Conservation (phyloP, 2,329 filamentous ascomycete genomes). For the Colletotrichum ledebouriae region DNA sequence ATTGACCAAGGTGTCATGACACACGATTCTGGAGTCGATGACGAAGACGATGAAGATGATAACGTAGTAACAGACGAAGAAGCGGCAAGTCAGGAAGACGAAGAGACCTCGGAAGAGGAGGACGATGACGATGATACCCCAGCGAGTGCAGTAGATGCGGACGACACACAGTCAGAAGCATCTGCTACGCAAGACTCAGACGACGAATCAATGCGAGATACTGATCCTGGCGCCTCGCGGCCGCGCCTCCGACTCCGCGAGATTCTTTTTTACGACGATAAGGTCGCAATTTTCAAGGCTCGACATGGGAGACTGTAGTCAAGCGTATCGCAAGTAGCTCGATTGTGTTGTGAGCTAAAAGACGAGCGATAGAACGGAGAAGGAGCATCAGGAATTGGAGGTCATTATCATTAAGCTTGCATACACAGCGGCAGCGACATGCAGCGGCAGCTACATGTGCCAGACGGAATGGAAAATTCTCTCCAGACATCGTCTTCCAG, state of each 20-base stretch:
- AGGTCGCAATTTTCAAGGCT: slow-evolving; percentile 84
- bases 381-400: slow-evolving; percentile 8
- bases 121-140: slow-evolving; percentile 51
- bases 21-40: slow-evolving; percentile 47
- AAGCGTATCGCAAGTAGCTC: not conserved
- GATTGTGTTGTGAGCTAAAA: not conserved
- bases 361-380: not conserved
- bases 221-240: slow-evolving; percentile 53
- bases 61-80: slow-evolving; percentile 53
- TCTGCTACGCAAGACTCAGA: slow-evolving; percentile 54
- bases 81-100: slow-evolving; percentile 47
- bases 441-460: slow-evolving; percentile 1
- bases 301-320: slow-evolving; percentile 68
- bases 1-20: slow-evolving; percentile 41
- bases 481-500: not conserved
- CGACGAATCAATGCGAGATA: slow-evolving; percentile 64
- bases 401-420: slow-evolving; percentile 8
- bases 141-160: slow-evolving; percentile 48
- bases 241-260: slow-evolving; percentile 75
- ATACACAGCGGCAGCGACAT: slow-evolving; percentile 18
- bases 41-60: slow-evolving; percentile 52
- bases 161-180: slow-evolving; percentile 48
- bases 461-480: not conserved
- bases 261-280: slow-evolving; percentile 88
- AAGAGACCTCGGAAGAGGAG: slow-evolving; percentile 49